Percentiles rank a stretch among this genome's conserved stretches.
Evolutionary conservation across 768 basidiomycete species (phyloP).

Genomic region (Boletus edulis): DNA sequence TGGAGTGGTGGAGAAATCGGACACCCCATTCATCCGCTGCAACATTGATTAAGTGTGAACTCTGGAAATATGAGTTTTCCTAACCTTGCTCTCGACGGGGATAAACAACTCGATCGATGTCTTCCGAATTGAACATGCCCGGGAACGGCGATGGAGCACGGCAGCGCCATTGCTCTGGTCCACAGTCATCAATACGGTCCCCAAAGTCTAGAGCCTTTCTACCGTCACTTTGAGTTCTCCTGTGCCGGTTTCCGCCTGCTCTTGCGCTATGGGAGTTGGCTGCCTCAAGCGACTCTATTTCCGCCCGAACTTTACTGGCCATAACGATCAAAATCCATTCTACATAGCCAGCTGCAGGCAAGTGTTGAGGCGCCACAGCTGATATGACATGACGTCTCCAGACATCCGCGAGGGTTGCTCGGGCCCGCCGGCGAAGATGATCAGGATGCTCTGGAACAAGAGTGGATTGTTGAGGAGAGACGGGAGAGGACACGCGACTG

Average conservation of each 20-base stretch:
- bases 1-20: slow-evolving; percentile 11
- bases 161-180: slow-evolving; percentile 21
- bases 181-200: slow-evolving; percentile 16
- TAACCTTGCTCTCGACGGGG: slow-evolving; percentile 27
- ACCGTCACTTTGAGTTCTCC: slow-evolving; percentile 44
- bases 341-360: slow-evolving; percentile 32
- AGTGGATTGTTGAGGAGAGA: slow-evolving; percentile 16
- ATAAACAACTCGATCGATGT: slow-evolving; percentile 28
- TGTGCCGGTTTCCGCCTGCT: slow-evolving; percentile 40
- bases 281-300: slow-evolving; percentile 15
- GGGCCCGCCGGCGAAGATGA: slow-evolving; percentile 56
- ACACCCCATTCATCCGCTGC: slow-evolving; percentile 32
- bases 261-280: neutral
- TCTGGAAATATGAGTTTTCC: neutral
- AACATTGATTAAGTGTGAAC: slow-evolving; percentile 7
- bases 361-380: slow-evolving; percentile 41
- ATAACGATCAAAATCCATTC: slow-evolving; percentile 33
- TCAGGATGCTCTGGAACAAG: slow-evolving; percentile 11
- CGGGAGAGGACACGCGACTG: slow-evolving; percentile 27
- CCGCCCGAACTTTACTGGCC: slow-evolving; percentile 15
- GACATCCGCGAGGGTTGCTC: slow-evolving; percentile 64
- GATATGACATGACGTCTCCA: slow-evolving; percentile 61
- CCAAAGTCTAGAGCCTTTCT: slow-evolving; percentile 39
- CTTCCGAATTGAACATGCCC: slow-evolving; percentile 8
- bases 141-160: slow-evolving; percentile 28